Conservation (phyloP, 2,329 filamentous ascomycete genomes). For the Cercospora zeina region DNA sequence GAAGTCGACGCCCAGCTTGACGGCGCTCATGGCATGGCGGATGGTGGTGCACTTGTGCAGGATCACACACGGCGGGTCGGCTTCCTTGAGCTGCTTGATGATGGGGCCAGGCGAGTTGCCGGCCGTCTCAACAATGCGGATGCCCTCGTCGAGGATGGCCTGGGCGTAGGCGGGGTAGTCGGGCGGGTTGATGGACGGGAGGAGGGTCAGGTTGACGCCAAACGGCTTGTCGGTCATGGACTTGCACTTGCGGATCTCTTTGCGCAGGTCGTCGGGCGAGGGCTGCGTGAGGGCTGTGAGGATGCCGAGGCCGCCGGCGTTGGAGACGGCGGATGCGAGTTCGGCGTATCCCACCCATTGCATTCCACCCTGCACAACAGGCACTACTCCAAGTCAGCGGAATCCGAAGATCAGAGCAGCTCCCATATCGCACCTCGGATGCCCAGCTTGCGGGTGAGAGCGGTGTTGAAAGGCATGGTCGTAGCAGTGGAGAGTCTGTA, state of each 20-base stretch:
- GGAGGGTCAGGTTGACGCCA: conserved; percentile 90
- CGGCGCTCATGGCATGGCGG: conserved; percentile 83
- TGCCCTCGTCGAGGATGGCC: conserved; percentile 88
- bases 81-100: conserved; percentile 82
- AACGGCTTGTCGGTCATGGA: conserved; percentile 78
- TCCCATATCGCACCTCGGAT: conserved; percentile 46
- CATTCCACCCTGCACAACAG: conserved; percentile 84
- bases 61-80: conserved; percentile 65
- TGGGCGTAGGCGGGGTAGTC: conserved; percentile 91
- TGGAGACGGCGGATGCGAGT: conserved; percentile 71
- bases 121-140: conserved; percentile 88
- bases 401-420: background rate
- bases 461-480: conserved; percentile 64
- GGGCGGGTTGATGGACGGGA: conserved; percentile 84
- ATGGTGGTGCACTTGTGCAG: conserved; percentile 98
- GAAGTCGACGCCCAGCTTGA: conserved; percentile 95
- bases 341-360: conserved; percentile 82
- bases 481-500: conserved; percentile 2
- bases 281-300: conserved; percentile 90
- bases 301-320: conserved; percentile 79
- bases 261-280: conserved; percentile 83
- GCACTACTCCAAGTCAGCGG: conserved; percentile 54
- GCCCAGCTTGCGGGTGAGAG: conserved; percentile 61
- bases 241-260: conserved; percentile 86
- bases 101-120: conserved; percentile 89